phyloP scores from a whole-genome alignment of 371 early-diverging fungal genomes.

The Mortierella sp. region DNA sequence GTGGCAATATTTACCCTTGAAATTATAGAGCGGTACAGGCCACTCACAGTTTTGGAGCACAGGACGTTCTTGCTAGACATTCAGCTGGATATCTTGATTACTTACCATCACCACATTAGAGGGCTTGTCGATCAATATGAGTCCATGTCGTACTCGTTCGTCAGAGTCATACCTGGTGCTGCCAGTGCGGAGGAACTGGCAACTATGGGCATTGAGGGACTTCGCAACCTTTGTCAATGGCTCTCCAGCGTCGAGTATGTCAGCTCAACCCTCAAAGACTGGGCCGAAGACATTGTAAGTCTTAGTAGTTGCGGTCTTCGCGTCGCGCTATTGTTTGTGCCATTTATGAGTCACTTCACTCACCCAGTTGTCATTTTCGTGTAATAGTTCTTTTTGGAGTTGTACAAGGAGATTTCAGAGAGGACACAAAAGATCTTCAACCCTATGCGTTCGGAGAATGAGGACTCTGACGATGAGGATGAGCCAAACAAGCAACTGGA shows the following conservation, averaged over 20 bases:
- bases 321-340: background rate
- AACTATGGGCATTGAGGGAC: slow-evolving; percentile 42
- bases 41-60: slow-evolving; percentile 46
- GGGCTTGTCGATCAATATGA: slow-evolving; percentile 50
- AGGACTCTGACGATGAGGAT: slow-evolving; percentile 40
- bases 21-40: slow-evolving; percentile 44
- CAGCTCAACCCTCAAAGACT: slow-evolving; percentile 43
- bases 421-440: slow-evolving; percentile 45
- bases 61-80: slow-evolving; percentile 49
- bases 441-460: slow-evolving; percentile 42
- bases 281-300: slow-evolving; percentile 57
- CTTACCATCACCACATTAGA: slow-evolving; percentile 45
- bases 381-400: slow-evolving; percentile 66
- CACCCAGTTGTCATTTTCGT: slow-evolving; percentile 12
- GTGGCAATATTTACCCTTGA: background rate
- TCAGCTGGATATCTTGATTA: slow-evolving; percentile 44
- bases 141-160: slow-evolving; percentile 50
- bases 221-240: slow-evolving; percentile 51
- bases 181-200: slow-evolving; percentile 39
- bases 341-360: too few species aligned
- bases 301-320: background rate
- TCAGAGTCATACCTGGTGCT: slow-evolving; percentile 47
- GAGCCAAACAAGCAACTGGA: slow-evolving; percentile 45
- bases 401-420: slow-evolving; percentile 64
- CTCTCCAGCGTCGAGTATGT: slow-evolving; percentile 60